These are phyloP conservation scores for Whalleya microplaca DNA, from an alignment of 2,329 filamentous ascomycete species.

Conservation along the genomic window DNA sequence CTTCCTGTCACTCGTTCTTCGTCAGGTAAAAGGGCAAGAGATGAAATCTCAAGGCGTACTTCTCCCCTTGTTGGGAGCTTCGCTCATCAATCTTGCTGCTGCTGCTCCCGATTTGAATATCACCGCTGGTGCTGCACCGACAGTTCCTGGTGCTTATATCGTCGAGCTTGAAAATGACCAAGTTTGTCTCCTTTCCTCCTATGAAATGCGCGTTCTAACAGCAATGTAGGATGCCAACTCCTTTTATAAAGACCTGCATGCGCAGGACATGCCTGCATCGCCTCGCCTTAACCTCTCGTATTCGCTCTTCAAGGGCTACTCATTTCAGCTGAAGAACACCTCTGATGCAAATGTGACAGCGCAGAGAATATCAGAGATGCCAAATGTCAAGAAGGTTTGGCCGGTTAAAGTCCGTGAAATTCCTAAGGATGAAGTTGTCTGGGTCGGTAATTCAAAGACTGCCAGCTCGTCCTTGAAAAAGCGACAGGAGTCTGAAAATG, in stretches of 20 bases:
- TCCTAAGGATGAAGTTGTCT: constrained; percentile 1
- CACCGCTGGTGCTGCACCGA: not conserved
- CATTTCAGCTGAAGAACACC: constrained; percentile 19
- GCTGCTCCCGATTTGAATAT: not conserved
- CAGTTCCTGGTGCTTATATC: constrained; percentile 31
- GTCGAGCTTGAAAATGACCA: constrained; percentile 29
- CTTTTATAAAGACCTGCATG: constrained; percentile 23
- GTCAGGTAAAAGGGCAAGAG: not conserved
- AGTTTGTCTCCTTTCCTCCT: not conserved
- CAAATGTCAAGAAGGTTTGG: constrained; percentile 10
- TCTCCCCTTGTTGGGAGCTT: constrained; percentile 1
- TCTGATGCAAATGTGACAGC: not conserved
- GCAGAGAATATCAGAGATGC: constrained; percentile 9
- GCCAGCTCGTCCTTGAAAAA: not conserved
- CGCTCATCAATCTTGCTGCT: not conserved
- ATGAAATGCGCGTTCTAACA: not conserved
- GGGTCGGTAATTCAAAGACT: not conserved
- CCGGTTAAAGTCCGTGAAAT: constrained; percentile 4
- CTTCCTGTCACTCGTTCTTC: not conserved
- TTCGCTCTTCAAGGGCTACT: constrained; percentile 33
- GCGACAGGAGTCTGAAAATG: constrained; percentile 1
- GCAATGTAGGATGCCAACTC: constrained; percentile 13
- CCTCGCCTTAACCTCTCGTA: constrained; percentile 29
- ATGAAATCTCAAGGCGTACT: constrained; percentile 1
- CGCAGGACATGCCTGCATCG: constrained; percentile 18